phyloP scores from a whole-genome alignment of 176 grass and related monocot genomes.

The Triticum aestivum region IWGSC_CS_RefSeq_v2.1 NC_057802.1:66454762-66455261 shows the following conservation, averaged over 20 bases:
- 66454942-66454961: conserved; percentile 57
- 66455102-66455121: conserved; percentile 66
- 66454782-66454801: conserved; percentile 78
- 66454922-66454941: conserved; percentile 60
- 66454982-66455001: conserved; percentile 53
- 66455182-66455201: conserved; percentile 61
- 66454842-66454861: not conserved
- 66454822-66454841: conserved; percentile 10
- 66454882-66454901: conserved; percentile 79
- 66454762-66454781: conserved; percentile 46
- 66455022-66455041: conserved; percentile 50
- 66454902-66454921: conserved; percentile 48
- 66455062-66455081: conserved; percentile 78
- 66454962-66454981: conserved; percentile 38
- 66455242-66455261: conserved; percentile 8
- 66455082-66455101: conserved; percentile 63
- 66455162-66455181: conserved; percentile 73
- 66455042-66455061: conserved; percentile 76
- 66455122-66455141: conserved; percentile 41
- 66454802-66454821: conserved; percentile 21
- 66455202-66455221: conserved; percentile 34
- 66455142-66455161: conserved; percentile 51
- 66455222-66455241: conserved; percentile 28
- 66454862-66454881: conserved; percentile 2
- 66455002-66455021: conserved; percentile 64